Percentiles rank a stretch among this genome's conserved stretches.
Evolutionary conservation across 129 eudicot species (phyloP).

Genomic region (Flaveria bidentis): DNA sequence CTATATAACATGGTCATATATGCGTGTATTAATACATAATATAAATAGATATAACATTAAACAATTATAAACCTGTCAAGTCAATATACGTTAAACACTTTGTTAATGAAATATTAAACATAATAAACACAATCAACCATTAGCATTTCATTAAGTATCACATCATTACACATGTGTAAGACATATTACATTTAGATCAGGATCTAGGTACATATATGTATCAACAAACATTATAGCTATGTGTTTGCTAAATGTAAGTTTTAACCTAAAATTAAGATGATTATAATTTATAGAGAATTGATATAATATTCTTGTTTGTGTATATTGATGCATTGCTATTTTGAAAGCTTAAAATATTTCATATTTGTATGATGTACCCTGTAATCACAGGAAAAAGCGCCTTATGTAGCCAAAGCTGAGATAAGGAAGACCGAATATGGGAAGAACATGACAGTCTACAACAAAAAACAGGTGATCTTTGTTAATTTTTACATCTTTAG

Average conservation of each 20-base stretch:
- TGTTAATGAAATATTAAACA: too few relatives aligned
- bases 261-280: neutral
- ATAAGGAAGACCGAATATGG: slow-evolving; percentile 72
- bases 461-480: slow-evolving; percentile 48
- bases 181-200: too few relatives aligned
- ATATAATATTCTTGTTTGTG: neutral
- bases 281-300: neutral
- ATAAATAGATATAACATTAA: too few relatives aligned
- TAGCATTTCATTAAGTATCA: too few relatives aligned
- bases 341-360: neutral
- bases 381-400: slow-evolving; percentile 66
- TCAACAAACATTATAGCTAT: neutral
- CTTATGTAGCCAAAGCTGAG: slow-evolving; percentile 60
- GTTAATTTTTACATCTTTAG: neutral
- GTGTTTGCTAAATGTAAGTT: neutral
- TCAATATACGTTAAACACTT: too few relatives aligned
- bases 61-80: too few relatives aligned
- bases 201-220: too few relatives aligned
- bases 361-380: slow-evolving; percentile 1
- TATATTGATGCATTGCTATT: neutral
- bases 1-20: too few relatives aligned
- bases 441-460: slow-evolving; percentile 50
- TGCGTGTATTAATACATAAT: too few relatives aligned
- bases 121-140: too few relatives aligned
- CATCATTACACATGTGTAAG: too few relatives aligned